A percentile compares a stretch with the other conserved stretches of the same genome.
Evolutionary conservation across 1,284 basidiomycete genomes (phyloP).

Genomic region (Inonotus obliquus): DNA sequence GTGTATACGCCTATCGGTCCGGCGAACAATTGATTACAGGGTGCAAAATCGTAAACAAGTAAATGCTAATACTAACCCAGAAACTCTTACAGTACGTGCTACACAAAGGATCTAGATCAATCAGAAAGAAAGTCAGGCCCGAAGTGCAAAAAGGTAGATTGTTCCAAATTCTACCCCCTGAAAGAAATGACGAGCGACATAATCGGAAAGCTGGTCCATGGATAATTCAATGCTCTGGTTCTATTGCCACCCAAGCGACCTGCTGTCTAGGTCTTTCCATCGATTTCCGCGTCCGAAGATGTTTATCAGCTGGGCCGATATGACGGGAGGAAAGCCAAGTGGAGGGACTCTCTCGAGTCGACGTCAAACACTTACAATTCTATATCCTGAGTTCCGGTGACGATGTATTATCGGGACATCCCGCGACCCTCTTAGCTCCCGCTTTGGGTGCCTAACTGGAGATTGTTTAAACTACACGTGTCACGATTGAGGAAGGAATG

Average conservation of each 20-base stretch:
- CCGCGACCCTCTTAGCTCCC: not conserved
- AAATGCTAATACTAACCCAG: not conserved
- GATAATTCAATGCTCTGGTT: not conserved
- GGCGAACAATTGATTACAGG: not conserved
- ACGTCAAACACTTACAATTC: not conserved
- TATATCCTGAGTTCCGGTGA: not conserved
- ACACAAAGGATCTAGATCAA: not conserved
- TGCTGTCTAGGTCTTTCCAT: not conserved
- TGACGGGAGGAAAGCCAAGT: not conserved
- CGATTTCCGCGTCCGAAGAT: not conserved
- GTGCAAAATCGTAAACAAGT: not conserved
- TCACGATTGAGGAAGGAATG: not conserved
- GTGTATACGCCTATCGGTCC: not conserved
- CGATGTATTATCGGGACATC: not conserved
- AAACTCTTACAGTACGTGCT: not conserved
- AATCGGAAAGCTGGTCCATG: not conserved
- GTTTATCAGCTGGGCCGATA: too few relatives aligned
- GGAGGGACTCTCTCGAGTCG: not conserved
- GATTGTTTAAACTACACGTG: too few relatives aligned
- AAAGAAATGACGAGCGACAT: not conserved
- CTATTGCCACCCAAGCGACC: not conserved
- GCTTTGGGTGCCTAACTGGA: not conserved
- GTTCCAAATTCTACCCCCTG: not conserved
- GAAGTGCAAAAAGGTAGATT: constrained; percentile 9
- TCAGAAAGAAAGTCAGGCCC: not conserved